Percentiles rank a stretch among this genome's conserved stretches.
Conservation (phyloP, 2,329 filamentous ascomycete species). For the Xylaria digitata region DNA sequence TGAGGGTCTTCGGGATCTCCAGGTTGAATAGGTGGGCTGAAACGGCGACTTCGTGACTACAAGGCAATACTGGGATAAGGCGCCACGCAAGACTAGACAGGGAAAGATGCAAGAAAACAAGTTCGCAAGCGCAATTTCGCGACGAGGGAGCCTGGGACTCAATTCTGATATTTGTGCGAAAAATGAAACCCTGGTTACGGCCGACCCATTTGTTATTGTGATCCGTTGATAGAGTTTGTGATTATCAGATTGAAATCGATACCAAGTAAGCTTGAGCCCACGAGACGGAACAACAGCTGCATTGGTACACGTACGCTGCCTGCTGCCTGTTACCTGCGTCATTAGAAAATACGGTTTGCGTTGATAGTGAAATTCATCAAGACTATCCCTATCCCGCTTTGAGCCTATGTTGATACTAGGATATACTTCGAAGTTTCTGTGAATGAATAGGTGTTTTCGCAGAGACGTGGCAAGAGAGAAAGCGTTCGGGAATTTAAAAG, state of each 20-base stretch:
- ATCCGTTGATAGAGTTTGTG: slow-evolving; percentile 13
- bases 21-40: slow-evolving; percentile 70
- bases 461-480: too few relatives aligned
- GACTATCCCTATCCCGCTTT: too few relatives aligned
- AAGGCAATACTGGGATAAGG: background rate
- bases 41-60: background rate
- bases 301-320: background rate
- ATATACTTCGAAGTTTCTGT: background rate
- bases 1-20: slow-evolving; percentile 83
- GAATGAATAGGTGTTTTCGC: too few relatives aligned
- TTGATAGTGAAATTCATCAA: too few relatives aligned
- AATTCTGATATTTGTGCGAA: slow-evolving; percentile 11
- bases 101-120: slow-evolving; percentile 15
- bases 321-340: background rate
- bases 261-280: background rate
- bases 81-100: slow-evolving; percentile 29
- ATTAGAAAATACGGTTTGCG: background rate
- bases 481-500: too few relatives aligned
- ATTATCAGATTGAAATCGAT: slow-evolving; percentile 3
- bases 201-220: slow-evolving; percentile 4
- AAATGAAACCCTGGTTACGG: slow-evolving; percentile 18
- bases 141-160: slow-evolving; percentile 8
- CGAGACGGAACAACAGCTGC: background rate
- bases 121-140: slow-evolving; percentile 9
- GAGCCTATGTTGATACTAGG: background rate